Evolutionary conservation across 164 flowering plant species (phyloP).

Genomic region (Amborella trichopoda): DNA sequence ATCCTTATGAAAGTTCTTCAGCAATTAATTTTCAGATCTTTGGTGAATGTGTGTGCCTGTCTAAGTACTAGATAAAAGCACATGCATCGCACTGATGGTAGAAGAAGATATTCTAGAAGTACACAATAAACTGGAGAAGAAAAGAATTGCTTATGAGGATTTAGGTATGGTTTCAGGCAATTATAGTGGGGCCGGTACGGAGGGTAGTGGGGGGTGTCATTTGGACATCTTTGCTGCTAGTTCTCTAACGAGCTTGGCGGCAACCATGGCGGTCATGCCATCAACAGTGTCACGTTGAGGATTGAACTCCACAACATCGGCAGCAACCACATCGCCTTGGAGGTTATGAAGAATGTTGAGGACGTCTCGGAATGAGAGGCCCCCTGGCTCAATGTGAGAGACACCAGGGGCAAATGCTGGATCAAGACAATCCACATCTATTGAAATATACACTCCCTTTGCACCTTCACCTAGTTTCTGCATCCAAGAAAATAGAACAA

Average conservation of each 20-base stretch:
- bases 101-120: too few relatives aligned
- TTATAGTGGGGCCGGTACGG: too few relatives aligned
- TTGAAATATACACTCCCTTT: constrained; percentile 85
- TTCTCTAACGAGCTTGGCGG: constrained; percentile 94
- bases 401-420: constrained; percentile 99
- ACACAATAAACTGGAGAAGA: too few relatives aligned
- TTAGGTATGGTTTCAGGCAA: too few relatives aligned
- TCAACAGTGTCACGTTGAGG: constrained; percentile 99
- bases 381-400: constrained; percentile 98
- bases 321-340: constrained; percentile 82
- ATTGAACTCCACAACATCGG: constrained; percentile 94
- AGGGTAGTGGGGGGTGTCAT: too few relatives aligned
- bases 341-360: constrained; percentile 92
- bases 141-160: too few relatives aligned
- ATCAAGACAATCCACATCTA: constrained; percentile 89
- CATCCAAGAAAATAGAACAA: not conserved
- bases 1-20: too few relatives aligned
- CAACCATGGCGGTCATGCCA: constrained; percentile 99
- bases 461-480: constrained; percentile 97
- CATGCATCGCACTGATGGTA: too few relatives aligned
- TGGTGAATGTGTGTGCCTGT: too few relatives aligned
- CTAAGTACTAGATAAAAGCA: too few relatives aligned
- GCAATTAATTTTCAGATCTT: too few relatives aligned
- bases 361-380: constrained; percentile 92
- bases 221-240: constrained; percentile 80